A percentile compares a stretch with the other conserved stretches of the same genome.
phyloP scores from a whole-genome alignment of 2,329 filamentous ascomycete genomes.

The Fusarium illudens region DNA sequence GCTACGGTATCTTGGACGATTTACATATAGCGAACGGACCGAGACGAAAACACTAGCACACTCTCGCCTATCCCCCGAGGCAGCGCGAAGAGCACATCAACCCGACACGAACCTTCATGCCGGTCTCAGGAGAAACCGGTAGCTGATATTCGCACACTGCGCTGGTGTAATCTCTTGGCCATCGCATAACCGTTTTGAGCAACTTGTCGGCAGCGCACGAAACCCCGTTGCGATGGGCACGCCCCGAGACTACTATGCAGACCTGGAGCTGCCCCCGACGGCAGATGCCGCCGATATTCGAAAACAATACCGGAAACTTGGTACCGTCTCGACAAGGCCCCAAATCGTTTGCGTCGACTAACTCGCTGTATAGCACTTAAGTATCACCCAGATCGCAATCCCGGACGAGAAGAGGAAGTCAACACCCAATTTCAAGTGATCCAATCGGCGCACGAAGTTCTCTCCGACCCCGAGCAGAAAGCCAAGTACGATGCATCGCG shows the following conservation, averaged over 20 bases:
- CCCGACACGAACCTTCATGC: constrained; percentile 10
- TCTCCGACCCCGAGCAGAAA: constrained; percentile 60
- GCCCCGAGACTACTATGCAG: constrained; percentile 83
- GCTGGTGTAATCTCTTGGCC: background rate
- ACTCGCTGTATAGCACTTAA: constrained; percentile 68
- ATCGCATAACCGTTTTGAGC: background rate
- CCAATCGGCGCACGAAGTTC: constrained; percentile 83
- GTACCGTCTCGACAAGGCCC: constrained; percentile 53
- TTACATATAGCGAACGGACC: background rate
- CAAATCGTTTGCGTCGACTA: constrained; percentile 24
- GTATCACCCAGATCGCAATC: constrained; percentile 90
- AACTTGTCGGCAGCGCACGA: constrained; percentile 10
- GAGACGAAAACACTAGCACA: background rate
- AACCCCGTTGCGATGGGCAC: constrained; percentile 45
- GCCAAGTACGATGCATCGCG: constrained; percentile 63
- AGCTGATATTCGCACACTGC: constrained; percentile 3
- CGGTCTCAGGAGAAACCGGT: background rate
- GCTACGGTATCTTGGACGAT: background rate
- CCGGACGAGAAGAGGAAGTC: constrained; percentile 80
- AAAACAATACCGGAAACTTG: constrained; percentile 85
- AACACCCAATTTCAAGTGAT: constrained; percentile 87
- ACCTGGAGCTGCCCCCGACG: constrained; percentile 74
- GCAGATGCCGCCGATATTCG: constrained; percentile 80
- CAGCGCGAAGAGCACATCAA: background rate
- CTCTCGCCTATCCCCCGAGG: background rate